Evolutionary conservation across 768 basidiomycete genomes (phyloP).

Genomic region (Imleria badia): DNA sequence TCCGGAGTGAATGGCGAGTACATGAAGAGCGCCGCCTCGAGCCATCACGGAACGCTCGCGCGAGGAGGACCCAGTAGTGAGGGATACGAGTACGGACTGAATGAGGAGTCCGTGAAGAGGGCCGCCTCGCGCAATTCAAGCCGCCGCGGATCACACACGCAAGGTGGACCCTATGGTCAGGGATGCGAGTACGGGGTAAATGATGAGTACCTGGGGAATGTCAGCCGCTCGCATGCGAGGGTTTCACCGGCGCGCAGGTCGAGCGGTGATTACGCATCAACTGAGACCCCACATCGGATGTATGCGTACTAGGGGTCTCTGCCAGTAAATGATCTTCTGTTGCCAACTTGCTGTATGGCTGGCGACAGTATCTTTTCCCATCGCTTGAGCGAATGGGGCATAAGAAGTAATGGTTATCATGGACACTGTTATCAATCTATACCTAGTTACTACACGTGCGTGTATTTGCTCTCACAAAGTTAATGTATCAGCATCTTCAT

Average conservation of each 20-base stretch:
- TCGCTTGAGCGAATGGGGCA: too few species aligned
- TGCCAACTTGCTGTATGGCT: too few species aligned
- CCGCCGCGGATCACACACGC: not conserved
- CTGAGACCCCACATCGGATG: not conserved
- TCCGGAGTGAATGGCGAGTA: not conserved
- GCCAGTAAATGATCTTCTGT: not conserved
- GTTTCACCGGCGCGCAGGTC: not conserved
- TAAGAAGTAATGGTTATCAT: too few species aligned
- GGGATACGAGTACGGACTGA: not conserved
- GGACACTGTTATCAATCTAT: too few species aligned
- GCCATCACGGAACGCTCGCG: too few species aligned
- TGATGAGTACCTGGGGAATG: not conserved
- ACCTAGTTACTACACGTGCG: too few species aligned
- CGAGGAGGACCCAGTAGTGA: not conserved
- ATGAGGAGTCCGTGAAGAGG: not conserved
- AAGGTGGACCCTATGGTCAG: not conserved
- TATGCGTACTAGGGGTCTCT: not conserved
- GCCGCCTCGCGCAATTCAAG: not conserved
- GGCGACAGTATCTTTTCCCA: too few species aligned
- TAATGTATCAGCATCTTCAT: too few species aligned
- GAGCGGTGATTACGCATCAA: not conserved
- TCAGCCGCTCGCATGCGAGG: slow-evolving; percentile 6
- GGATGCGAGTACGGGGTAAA: not conserved
- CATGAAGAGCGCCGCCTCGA: too few species aligned
- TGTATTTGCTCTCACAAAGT: too few species aligned